These are phyloP conservation scores for Aspergillus sojae DNA, from an alignment of 2,329 filamentous ascomycete species.

Conservation along the genomic window DNA sequence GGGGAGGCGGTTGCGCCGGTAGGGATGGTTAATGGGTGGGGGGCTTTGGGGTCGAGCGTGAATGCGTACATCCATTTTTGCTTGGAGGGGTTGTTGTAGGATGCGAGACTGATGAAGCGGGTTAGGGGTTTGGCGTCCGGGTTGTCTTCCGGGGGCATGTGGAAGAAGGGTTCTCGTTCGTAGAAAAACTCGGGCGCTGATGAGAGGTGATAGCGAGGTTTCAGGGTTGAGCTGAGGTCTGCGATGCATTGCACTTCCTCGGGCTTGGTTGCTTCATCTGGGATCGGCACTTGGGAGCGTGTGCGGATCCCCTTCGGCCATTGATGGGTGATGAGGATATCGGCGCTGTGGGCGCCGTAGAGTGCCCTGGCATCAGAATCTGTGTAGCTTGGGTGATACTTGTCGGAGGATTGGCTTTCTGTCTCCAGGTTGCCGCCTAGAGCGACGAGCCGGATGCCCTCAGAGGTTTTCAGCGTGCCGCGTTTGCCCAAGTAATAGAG, in stretches of 20 bases:
- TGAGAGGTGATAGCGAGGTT: constrained; percentile 90
- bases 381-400: constrained; percentile 76
- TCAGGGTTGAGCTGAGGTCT: constrained; percentile 75
- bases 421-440: constrained; percentile 70
- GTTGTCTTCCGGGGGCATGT: constrained; percentile 57
- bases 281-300: constrained; percentile 67
- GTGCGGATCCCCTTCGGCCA: constrained; percentile 78
- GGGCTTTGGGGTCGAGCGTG: constrained; percentile 65
- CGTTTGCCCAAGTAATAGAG: constrained; percentile 87
- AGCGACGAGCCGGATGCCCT: constrained; percentile 84
- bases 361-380: constrained; percentile 75
- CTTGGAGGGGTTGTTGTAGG: constrained; percentile 74
- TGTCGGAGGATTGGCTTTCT: constrained; percentile 55
- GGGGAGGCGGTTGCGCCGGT: constrained; percentile 75
- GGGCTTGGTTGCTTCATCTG: constrained; percentile 56
- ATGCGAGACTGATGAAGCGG: constrained; percentile 85
- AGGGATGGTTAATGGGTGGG: constrained; percentile 64
- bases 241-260: constrained; percentile 68
- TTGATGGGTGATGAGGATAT: constrained; percentile 82
- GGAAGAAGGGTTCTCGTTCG: constrained; percentile 91
- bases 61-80: constrained; percentile 68
- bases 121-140: constrained; percentile 67
- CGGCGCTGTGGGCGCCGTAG: constrained; percentile 73
- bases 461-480: constrained; percentile 83
- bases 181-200: constrained; percentile 72